phyloP scores from a whole-genome alignment of 225 moss, liverwort and hornwort species.

The Asterella californica region DNA sequence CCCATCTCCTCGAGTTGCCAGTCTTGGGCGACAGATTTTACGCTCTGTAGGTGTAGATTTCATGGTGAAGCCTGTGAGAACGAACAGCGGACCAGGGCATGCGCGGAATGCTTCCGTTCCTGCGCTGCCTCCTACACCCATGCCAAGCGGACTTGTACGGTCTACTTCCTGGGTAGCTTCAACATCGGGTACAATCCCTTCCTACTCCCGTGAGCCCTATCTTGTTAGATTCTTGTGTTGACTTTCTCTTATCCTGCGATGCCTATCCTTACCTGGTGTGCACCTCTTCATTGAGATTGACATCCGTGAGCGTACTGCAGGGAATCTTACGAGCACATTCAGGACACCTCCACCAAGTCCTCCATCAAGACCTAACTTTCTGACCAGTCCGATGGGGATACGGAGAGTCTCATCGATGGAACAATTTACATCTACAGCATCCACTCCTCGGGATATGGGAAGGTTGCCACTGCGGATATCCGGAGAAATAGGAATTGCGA shows the following conservation, averaged over 20 bases:
- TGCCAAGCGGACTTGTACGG: slow-evolving; percentile 74
- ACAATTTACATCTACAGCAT: slow-evolving; percentile 55
- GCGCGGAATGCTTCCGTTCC: slow-evolving; percentile 74
- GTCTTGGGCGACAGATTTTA: slow-evolving; percentile 87
- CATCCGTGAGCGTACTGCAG: slow-evolving; percentile 36
- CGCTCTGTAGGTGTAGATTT: slow-evolving; percentile 88
- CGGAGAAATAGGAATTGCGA: slow-evolving; percentile 82
- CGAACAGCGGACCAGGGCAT: slow-evolving; percentile 52
- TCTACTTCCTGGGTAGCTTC: slow-evolving; percentile 99
- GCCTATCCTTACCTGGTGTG: not conserved
- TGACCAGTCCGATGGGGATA: slow-evolving; percentile 62
- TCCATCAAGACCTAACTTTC: slow-evolving; percentile 55
- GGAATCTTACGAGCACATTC: slow-evolving; percentile 88
- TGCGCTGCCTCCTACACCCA: slow-evolving; percentile 84
- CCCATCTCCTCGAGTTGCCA: slow-evolving; percentile 84
- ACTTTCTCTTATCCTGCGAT: too few relatives aligned
- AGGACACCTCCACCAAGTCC: slow-evolving; percentile 92
- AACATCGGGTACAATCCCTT: slow-evolving; percentile 57
- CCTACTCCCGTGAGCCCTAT: not conserved
- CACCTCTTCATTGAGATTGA: not conserved
- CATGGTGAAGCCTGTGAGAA: slow-evolving; percentile 52
- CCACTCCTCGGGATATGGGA: slow-evolving; percentile 56
- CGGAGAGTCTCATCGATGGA: slow-evolving; percentile 91
- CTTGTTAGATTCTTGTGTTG: not conserved
- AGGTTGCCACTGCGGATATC: slow-evolving; percentile 67